Conservation (phyloP, 306 rosid species). For the Fragaria nilgerrensis region DNA sequence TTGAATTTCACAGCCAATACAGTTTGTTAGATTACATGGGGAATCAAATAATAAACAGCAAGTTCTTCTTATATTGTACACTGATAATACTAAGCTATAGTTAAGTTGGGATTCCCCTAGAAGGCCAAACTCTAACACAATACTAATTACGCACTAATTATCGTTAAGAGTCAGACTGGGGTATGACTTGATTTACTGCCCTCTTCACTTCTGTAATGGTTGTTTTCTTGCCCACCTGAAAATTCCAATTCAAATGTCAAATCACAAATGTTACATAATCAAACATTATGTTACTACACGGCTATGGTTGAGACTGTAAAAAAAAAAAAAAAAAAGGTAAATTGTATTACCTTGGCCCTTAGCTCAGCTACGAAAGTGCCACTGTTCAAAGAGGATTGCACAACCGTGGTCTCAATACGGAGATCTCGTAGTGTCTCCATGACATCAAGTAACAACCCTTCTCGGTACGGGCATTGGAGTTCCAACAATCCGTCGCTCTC, state of each 20-base stretch:
- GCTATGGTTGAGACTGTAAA: background rate
- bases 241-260: background rate
- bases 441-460: conserved; percentile 76
- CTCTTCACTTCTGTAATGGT: conserved; percentile 92
- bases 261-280: background rate
- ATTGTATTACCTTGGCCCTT: conserved; percentile 55
- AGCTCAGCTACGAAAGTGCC: conserved; percentile 69
- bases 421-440: conserved; percentile 67
- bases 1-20: background rate
- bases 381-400: conserved; percentile 58
- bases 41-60: background rate
- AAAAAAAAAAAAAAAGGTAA: too few species aligned
- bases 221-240: conserved; percentile 74
- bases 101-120: background rate
- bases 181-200: conserved; percentile 75
- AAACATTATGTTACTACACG: background rate
- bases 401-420: conserved; percentile 68
- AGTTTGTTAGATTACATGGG: conserved; percentile 17
- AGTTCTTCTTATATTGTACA: background rate
- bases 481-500: conserved; percentile 88
- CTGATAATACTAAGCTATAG: background rate
- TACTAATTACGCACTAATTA: background rate
- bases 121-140: background rate
- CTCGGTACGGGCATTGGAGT: conserved; percentile 63
- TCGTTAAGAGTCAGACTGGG: conserved; percentile 41